phyloP scores from a whole-genome alignment of 371 early-diverging fungal genomes.

The Syncephalastrum racemosum region DNA sequence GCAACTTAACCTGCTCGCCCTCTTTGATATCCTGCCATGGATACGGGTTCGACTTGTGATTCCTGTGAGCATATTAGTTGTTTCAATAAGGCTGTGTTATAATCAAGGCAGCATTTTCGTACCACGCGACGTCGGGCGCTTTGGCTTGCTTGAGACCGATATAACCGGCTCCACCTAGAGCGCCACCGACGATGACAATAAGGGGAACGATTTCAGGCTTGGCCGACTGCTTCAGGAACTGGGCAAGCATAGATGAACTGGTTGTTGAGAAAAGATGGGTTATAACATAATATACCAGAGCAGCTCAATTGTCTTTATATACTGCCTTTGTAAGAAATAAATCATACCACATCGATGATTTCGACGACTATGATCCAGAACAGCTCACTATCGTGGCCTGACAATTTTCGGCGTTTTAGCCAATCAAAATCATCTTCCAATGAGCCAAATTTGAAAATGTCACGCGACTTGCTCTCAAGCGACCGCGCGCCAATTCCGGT shows the following conservation, averaged over 20 bases:
- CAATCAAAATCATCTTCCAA: too few relatives aligned
- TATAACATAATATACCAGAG: not conserved
- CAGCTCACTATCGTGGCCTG: too few relatives aligned
- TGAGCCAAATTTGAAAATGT: too few relatives aligned
- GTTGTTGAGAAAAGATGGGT: not conserved
- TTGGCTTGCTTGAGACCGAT: slow-evolving; percentile 27
- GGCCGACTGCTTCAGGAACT: slow-evolving; percentile 27
- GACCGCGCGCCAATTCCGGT: too few relatives aligned
- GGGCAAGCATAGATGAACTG: slow-evolving; percentile 16
- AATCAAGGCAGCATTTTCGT: not conserved
- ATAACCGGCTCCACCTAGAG: slow-evolving; percentile 27
- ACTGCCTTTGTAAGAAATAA: not conserved
- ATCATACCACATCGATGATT: not conserved
- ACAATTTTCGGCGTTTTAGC: too few relatives aligned
- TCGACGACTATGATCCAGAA: too few relatives aligned
- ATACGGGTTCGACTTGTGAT: slow-evolving; percentile 29
- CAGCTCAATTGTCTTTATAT: not conserved
- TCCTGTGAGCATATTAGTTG: slow-evolving; percentile 5
- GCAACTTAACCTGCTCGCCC: slow-evolving; percentile 44
- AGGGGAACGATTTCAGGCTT: slow-evolving; percentile 42
- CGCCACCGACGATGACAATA: slow-evolving; percentile 26
- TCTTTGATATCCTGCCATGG: slow-evolving; percentile 46
- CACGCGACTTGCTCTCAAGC: too few relatives aligned
- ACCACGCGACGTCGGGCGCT: slow-evolving; percentile 46
- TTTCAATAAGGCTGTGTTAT: not conserved